Conservation (phyloP, 768 basidiomycete species). For the Tricholoma terreum region DNA sequence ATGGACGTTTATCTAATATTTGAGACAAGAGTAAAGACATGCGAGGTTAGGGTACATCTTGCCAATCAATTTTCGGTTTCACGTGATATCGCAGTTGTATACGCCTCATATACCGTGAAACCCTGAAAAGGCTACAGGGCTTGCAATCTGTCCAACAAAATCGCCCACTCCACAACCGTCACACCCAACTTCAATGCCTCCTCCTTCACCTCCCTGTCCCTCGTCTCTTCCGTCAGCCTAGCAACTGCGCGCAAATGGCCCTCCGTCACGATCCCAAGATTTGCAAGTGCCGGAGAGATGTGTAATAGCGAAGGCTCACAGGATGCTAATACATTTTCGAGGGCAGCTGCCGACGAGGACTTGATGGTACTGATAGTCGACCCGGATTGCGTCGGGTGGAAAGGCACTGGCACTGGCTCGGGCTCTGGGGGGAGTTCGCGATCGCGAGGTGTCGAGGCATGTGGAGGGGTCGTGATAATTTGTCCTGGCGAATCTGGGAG, state of each 20-base stretch:
- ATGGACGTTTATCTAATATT: no score
- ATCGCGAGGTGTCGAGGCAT: slow-evolving; percentile 15
- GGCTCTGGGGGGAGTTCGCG: not conserved
- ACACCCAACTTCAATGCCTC: slow-evolving; percentile 66
- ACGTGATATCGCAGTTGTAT: no score
- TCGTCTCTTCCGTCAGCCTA: slow-evolving; percentile 58
- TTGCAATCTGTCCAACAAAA: slow-evolving; percentile 64
- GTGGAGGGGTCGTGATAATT: slow-evolving; percentile 7
- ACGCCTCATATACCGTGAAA: no score
- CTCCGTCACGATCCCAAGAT: slow-evolving; percentile 54
- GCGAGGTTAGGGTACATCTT: no score
- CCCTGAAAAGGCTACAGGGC: slow-evolving; percentile 19
- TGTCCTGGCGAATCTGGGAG: slow-evolving; percentile 3
- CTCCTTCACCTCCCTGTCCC: slow-evolving; percentile 68
- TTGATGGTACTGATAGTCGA: slow-evolving; percentile 44
- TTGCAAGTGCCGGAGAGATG: slow-evolving; percentile 52
- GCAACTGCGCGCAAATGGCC: slow-evolving; percentile 65
- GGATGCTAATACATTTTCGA: slow-evolving; percentile 54
- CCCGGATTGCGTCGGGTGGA: slow-evolving; percentile 37
- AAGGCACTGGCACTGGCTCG: slow-evolving; percentile 19
- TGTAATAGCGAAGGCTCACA: slow-evolving; percentile 68
- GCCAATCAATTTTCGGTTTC: no score
- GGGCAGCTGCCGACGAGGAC: slow-evolving; percentile 32
- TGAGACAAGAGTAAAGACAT: no score
- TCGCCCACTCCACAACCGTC: slow-evolving; percentile 77